Evolutionary conservation across 2,329 filamentous ascomycete species (phyloP).

Genomic region (Diaporthe sp.): DNA sequence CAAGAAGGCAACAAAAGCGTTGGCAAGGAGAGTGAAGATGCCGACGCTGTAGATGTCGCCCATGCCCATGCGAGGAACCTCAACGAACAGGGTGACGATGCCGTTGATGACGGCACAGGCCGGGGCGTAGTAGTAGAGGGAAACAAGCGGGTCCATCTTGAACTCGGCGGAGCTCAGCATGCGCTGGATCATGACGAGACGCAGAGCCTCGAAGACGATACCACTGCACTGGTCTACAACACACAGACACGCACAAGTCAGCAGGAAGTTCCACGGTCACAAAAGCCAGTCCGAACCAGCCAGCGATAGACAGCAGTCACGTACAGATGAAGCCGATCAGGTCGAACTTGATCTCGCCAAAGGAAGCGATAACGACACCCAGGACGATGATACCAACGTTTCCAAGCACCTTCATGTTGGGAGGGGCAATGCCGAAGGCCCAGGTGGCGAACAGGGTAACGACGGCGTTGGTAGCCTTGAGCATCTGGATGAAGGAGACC

Average conservation of each 20-base stretch:
- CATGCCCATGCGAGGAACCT: constrained; percentile 75
- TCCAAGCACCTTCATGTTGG: constrained; percentile 83
- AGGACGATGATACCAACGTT: constrained; percentile 93
- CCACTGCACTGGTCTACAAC: constrained; percentile 74
- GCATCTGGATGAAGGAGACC: constrained; percentile 96
- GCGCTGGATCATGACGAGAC: constrained; percentile 82
- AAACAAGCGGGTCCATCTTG: constrained; percentile 90
- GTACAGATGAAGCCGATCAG: constrained; percentile 76
- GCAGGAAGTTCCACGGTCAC: not conserved
- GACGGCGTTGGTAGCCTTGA: constrained; percentile 94
- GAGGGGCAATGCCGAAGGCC: constrained; percentile 82
- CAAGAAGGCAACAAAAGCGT: constrained; percentile 79
- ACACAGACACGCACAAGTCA: not conserved
- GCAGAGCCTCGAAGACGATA: constrained; percentile 81
- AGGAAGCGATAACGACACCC: constrained; percentile 89
- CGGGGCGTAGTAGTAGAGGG: constrained; percentile 86
- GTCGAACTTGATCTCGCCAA: constrained; percentile 92
- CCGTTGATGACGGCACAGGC: constrained; percentile 84
- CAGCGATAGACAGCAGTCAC: not conserved
- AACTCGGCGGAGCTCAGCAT: constrained; percentile 81
- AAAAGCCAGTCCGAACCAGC: not conserved
- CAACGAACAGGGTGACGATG: constrained; percentile 75
- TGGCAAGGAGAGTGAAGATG: constrained; percentile 75
- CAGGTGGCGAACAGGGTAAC: constrained; percentile 88
- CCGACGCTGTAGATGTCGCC: constrained; percentile 78